Conservation (phyloP, 202 grass and related monocot species). For the Alloteropsis angusta region DNA sequence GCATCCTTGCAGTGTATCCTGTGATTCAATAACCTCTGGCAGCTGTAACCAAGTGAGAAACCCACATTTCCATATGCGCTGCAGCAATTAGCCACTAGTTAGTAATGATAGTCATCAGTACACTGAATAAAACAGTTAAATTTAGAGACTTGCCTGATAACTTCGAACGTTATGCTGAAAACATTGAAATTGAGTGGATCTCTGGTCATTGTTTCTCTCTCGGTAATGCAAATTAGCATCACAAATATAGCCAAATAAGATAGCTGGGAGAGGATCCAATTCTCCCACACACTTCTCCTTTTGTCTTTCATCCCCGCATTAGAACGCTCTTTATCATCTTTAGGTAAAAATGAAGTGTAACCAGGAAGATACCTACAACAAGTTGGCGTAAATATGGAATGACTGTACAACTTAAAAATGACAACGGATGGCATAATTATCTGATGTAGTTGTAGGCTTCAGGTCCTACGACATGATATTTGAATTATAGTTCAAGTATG, state of each 20-base stretch:
- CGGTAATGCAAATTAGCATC: conserved; percentile 59
- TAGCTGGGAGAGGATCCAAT: conserved; percentile 49
- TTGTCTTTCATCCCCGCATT: conserved; percentile 7
- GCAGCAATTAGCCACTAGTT: conserved; percentile 15
- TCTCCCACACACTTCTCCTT: conserved; percentile 31
- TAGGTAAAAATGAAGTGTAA: conserved; percentile 47
- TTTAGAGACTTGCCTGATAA: conserved; percentile 47
- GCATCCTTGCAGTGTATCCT: conserved; percentile 50
- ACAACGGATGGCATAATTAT: not conserved
- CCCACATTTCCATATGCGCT: conserved; percentile 79
- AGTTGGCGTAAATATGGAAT: not conserved
- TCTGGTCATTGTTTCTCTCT: conserved; percentile 26
- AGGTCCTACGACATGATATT: not conserved
- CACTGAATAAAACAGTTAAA: not conserved
- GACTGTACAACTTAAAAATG: not conserved
- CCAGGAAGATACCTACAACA: conserved; percentile 57
- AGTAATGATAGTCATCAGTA: not conserved
- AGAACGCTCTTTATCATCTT: not conserved
- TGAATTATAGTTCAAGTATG: not conserved
- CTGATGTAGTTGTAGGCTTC: not conserved
- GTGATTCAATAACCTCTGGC: conserved; percentile 36
- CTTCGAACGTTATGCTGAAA: conserved; percentile 75
- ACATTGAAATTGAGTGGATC: conserved; percentile 81
- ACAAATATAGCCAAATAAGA: conserved; percentile 50
- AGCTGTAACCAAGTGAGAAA: conserved; percentile 70